Conservation (phyloP, 805 yeast species). For the Nakazawaea ernobii region DNA sequence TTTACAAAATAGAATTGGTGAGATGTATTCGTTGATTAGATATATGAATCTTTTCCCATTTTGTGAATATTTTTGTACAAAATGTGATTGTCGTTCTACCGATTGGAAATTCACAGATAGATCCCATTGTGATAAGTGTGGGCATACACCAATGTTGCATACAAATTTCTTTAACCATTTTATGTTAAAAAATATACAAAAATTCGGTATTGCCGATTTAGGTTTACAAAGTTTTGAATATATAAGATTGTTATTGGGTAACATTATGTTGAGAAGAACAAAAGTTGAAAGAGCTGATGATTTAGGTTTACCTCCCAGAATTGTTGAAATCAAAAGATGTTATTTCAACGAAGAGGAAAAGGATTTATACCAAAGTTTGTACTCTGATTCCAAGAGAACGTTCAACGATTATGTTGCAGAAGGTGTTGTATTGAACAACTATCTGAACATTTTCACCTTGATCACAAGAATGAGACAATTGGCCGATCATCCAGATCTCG, state of each 20-base stretch:
- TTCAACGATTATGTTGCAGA: conserved; percentile 91
- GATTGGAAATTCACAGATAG: conserved; percentile 85
- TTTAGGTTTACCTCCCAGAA: conserved; percentile 92
- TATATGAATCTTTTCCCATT: conserved; percentile 82
- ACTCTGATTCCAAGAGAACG: conserved; percentile 79
- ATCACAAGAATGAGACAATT: conserved; percentile 97
- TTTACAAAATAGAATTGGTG: conserved; percentile 93
- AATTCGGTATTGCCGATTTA: conserved; percentile 74
- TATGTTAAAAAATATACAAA: conserved; percentile 89
- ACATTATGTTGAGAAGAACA: conserved; percentile 89
- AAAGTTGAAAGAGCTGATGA: conserved; percentile 97
- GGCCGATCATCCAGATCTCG: conserved; percentile 97
- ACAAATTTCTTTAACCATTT: conserved; percentile 94
- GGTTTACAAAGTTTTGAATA: conserved; percentile 75
- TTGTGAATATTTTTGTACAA: conserved; percentile 86
- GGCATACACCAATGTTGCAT: conserved; percentile 92
- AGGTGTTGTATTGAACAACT: conserved; percentile 94
- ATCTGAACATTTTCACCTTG: conserved; percentile 93
- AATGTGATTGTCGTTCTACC: conserved; percentile 76
- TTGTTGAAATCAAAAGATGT: conserved; percentile 84
- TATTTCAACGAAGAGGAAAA: conserved; percentile 91
- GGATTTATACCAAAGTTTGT: conserved; percentile 83
- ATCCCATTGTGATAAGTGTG: conserved; percentile 81
- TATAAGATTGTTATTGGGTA: conserved; percentile 66
- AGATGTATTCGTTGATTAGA: conserved; percentile 85